Evolutionary conservation across 2,329 filamentous ascomycete genomes (phyloP), one percentile per base, ranked within the genome.

Genomic region (Raffaelea ambrosiae): DNA sequence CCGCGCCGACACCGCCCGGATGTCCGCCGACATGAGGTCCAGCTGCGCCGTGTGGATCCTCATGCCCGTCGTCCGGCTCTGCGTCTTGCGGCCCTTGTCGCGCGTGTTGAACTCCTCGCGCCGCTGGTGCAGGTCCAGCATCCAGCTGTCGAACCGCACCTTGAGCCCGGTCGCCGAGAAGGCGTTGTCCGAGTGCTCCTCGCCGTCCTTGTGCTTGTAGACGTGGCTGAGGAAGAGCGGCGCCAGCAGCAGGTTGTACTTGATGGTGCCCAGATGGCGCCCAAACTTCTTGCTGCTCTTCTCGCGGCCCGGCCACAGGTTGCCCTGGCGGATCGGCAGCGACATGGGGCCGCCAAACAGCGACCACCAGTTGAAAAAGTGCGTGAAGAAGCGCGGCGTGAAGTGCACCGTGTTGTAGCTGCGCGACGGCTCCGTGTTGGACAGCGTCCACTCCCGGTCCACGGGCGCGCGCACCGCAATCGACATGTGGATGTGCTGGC

Each of bases 251-350:
- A 98, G 70, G 53, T 91, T 96, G 69, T 97, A 97, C 71, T 98
- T 98, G 72, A 98, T 90, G 9, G 94, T 98, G n/a, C 89, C 91
- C 52, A 98, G 71, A 66, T 98, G 94, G 44, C 93, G 81, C 14
- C 91, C 91, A 63, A 98, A 98, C 63, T 98, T 98, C 69, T 98
- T 98, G 72, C 88, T 96, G 41, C 88, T 93, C 71, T 95, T 96
- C 57, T 96, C 93, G 21, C 89, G 78, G 0, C 88, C 89, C 5
- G 90, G 91, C 82, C 90, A 98, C 3, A 98, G 74, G 42, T 79
- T 77, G 16, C 93, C 93, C 68, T 98, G 94, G 1, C 93, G 87
- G 49, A 98, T 85, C 11, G 93, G 94, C 23, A 98, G 73, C 11
- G 91, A 94, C 83, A 97, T 89, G 9, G 91, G 86, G 1, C 91